Evolutionary conservation across 78 protist genomes (phyloP), one percentile per base, ranked within the genome.

Genomic region (Cavenderia fasciculata): DNA sequence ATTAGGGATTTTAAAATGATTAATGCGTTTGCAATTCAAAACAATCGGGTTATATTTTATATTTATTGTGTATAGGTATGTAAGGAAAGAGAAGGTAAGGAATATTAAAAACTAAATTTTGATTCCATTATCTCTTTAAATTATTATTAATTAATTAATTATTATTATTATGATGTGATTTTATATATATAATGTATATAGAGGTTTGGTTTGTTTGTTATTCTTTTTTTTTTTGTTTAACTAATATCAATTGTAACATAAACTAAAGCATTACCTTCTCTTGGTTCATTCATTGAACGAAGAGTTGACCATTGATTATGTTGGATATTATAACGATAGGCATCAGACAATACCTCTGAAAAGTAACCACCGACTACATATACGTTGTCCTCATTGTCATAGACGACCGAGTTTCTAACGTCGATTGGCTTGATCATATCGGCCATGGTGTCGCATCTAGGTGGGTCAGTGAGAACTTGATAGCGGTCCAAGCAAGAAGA

Each of bases 191-290:
- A n/a, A n/a, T n/a, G n/a, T n/a, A n/a, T n/a, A n/a, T n/a, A n/a
- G n/a, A n/a, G n/a, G n/a, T n/a, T n/a, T n/a, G n/a, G n/a, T n/a
- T n/a, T n/a, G n/a, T n/a, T n/a, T n/a, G n/a, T n/a, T n/a, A n/a
- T n/a, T n/a, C n/a, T n/a, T n/a, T n/a, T n/a, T n/a, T n/a, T n/a
- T n/a, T n/a, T n/a, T n/a, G n/a, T n/a, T n/a, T n/a, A n/a, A n/a
- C n/a, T n/a, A 54, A 73, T 40, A 33, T 54, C 27, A n/a, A 73
- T 38, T 54, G 49, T 51, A 23, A 54, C 77, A 68, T 65, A 82
- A 19, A 71, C 76, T 36, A 82, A 68, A n/a, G 78, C 90, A 82
- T 82, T 82, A 21, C 90, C 90, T 68, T 82, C 90, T 43, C 90
- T 41, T 68, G 76, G 52, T 33, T 82, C 90, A 33, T 41, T 69